Evolutionary conservation across 768 basidiomycete genomes (phyloP), one percentile per base, ranked within the genome.

Genomic region (Cyclocybe aegerita): DNA sequence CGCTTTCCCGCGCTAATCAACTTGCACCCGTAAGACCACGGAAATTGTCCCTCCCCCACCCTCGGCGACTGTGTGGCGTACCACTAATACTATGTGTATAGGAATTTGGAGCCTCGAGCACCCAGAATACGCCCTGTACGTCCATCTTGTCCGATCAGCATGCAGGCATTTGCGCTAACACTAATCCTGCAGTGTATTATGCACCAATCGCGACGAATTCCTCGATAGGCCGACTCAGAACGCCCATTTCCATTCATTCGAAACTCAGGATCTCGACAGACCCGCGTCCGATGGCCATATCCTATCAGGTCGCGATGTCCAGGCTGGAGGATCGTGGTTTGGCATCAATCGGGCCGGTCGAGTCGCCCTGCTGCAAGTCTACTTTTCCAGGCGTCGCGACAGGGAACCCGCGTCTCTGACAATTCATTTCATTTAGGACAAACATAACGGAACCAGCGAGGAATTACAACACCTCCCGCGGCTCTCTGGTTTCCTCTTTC

Each of bases 271-370:
- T 37, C 34, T 43, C 53, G 50, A 53, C 53, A 39, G 34, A 15
- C 49, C 58, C 23, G 23, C 23, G 23, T 23, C 23, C 23, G 23
- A 23, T 55, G 73, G 67, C 16, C 61, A 61, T 43, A 65, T 93
- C 52, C 74, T 93, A 48, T 92, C 89, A 2, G 91, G 91, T 42
- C 78, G 84, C 57, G 91, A 93, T 68, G 61, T 74, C 15, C 70
- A 70, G 42, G 90, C 83, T 2, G 89, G 89, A 36, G 91, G 91
- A 39, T 88, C 90, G 33, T 93, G 91, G 91, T 77, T 90, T 60
- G 91, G 91, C 9, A 67, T 91, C 49, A 82, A 66, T 62, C 77
- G 78, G 52, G 54, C 76, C 52, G 91, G 91, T 16, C 78, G 78
- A 56, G 68, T 90, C 48, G 88, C 87, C 9, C 63, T 93, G 45